Percentiles rank a stretch among this genome's conserved stretches.
phyloP scores from a whole-genome alignment of 2,329 filamentous ascomycete species.

The Apiospora hydei region DNA sequence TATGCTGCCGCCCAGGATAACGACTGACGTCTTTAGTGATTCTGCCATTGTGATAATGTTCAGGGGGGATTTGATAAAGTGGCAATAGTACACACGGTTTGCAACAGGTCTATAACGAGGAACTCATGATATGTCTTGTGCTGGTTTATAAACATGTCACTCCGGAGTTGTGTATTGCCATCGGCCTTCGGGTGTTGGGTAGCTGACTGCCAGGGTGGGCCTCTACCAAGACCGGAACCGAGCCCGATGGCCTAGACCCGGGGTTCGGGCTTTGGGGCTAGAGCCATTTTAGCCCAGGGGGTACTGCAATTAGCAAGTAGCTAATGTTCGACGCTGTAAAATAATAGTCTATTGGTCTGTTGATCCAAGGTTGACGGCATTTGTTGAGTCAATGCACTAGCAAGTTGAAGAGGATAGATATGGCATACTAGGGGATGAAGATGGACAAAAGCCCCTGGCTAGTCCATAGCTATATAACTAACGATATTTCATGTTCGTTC shows the following conservation, averaged over 20 bases:
- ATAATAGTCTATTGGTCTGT: too few species aligned
- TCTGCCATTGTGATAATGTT: background rate
- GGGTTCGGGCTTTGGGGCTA: background rate
- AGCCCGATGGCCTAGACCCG: background rate
- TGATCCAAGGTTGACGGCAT: too few species aligned
- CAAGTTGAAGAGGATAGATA: too few species aligned
- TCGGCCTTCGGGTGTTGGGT: background rate
- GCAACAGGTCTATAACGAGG: background rate
- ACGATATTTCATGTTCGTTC: too few species aligned
- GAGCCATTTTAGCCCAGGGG: background rate
- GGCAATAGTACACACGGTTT: too few species aligned
- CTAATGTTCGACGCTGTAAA: background rate
- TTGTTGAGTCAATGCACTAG: too few species aligned
- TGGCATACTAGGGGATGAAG: too few species aligned
- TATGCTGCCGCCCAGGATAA: slow-evolving; percentile 26
- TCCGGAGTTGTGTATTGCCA: background rate
- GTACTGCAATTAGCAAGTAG: background rate
- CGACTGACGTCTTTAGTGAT: background rate
- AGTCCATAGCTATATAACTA: too few species aligned
- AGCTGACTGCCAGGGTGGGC: background rate
- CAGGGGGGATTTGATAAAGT: too few species aligned
- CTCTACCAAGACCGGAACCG: background rate
- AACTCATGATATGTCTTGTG: background rate
- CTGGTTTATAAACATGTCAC: background rate
- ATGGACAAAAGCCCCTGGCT: too few species aligned